phyloP scores from a whole-genome alignment of 306 rosid species.

The Sindora glabra region DNA sequence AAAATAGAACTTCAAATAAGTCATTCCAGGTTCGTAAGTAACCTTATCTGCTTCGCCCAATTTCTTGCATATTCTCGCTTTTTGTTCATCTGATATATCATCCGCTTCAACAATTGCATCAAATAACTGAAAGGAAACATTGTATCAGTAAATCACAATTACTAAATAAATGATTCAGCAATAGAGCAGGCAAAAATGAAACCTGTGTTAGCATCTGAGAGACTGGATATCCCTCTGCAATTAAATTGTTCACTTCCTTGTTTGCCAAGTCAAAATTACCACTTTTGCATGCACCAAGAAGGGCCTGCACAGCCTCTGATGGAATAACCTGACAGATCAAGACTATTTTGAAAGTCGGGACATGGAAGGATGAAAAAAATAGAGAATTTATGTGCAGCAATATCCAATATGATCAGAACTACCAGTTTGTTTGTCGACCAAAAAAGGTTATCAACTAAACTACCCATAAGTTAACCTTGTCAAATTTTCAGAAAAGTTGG shows the following conservation, averaged over 20 bases:
- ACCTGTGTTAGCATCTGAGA: conserved; percentile 85
- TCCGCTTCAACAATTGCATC: conserved; percentile 63
- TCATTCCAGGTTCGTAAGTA: neutral
- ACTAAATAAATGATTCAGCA: neutral
- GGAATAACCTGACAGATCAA: conserved; percentile 55
- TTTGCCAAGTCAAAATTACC: conserved; percentile 87
- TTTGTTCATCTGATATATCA: conserved; percentile 82
- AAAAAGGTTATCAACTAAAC: too few species aligned
- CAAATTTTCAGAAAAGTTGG: conserved; percentile 3
- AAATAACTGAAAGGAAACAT: conserved; percentile 43
- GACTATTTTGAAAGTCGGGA: conserved; percentile 15
- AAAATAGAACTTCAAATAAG: neutral
- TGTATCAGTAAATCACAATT: neutral
- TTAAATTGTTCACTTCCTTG: conserved; percentile 74
- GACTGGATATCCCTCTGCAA: conserved; percentile 95
- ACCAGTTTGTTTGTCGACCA: neutral
- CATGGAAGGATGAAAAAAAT: neutral
- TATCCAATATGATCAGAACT: too few species aligned
- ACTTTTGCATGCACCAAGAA: conserved; percentile 65
- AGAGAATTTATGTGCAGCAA: neutral
- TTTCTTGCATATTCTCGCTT: conserved; percentile 77
- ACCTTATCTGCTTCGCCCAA: conserved; percentile 92
- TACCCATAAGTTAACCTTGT: too few species aligned
- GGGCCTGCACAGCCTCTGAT: conserved; percentile 38
- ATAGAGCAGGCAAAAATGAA: conserved; percentile 1